These are phyloP conservation scores for Solanum lignicaule DNA, from an alignment of 257 asterid species.

Conservation along the genomic window DNA sequence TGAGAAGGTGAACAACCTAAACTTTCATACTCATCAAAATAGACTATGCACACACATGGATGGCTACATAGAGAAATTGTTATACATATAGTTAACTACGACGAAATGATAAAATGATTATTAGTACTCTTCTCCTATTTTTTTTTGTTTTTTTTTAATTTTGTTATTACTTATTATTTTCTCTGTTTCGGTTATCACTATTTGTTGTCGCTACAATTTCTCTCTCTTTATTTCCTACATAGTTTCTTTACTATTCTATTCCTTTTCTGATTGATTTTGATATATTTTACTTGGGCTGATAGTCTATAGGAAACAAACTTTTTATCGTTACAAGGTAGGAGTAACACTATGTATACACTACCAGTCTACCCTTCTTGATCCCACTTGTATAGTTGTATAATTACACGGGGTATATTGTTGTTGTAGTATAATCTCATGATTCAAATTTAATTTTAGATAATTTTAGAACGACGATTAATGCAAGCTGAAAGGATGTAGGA, in stretches of 20 bases:
- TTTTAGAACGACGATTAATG: neutral
- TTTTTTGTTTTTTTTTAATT: neutral
- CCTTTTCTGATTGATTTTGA: too few relatives aligned
- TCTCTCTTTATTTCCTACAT: too few relatives aligned
- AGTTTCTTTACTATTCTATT: too few relatives aligned
- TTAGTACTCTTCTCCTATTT: neutral
- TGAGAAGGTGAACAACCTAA: conserved; percentile 1
- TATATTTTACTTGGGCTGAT: too few relatives aligned
- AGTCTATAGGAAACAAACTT: too few relatives aligned
- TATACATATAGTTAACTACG: neutral
- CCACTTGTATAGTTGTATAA: too few relatives aligned
- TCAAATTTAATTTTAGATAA: neutral
- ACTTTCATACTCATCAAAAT: neutral
- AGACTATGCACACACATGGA: neutral
- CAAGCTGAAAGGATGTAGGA: neutral
- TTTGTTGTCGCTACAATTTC: too few relatives aligned
- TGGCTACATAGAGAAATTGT: neutral
- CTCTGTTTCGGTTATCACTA: neutral
- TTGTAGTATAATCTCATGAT: neutral
- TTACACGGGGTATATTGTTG: too few relatives aligned
- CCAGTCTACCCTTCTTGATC: too few relatives aligned
- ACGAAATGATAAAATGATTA: neutral
- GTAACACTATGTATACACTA: too few relatives aligned
- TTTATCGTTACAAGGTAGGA: too few relatives aligned
- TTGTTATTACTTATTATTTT: neutral